Evolutionary conservation across 1,139 yeast genomes (phyloP), one percentile per base, ranked within the genome.

Genomic region (Yamadazyma triangularis): DNA sequence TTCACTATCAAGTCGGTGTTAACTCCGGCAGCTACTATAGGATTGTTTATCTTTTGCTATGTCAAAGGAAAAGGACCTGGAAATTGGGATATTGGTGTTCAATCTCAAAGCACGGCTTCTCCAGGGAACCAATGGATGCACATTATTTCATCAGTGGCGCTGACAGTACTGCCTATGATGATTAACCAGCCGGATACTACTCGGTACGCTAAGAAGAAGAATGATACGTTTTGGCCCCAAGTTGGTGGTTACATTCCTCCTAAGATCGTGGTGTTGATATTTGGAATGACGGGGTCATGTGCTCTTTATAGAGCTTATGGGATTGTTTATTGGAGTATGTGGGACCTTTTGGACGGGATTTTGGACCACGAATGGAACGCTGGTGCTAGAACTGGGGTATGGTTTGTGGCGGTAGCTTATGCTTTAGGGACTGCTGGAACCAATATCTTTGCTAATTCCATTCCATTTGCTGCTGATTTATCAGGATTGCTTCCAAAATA

Each of bases 131-230:
- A 33, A 18, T 42, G 46, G 45, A 41, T 42, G 45, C 27, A 36
- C n/a, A 30, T 41, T 27, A 30, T 41, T 15, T 41, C 41, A 21
- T 35, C 44, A 6, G 31, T 42, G 18, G 39, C 41, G 24, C 45
- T 45, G 8, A 42, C 46, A n/a, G 34, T 42, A 23, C 35, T 41
- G 8, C 46, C 46, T 8, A 42, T 42, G 46, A 42, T 42, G 15
- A 42, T 42, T 15, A 42, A 42, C 21, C 46, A 42, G 23, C 45
- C 45, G 2, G 46, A 42, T 30, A 33, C 41, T 27, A 35, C 45
- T 8, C 36, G 46, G 25, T 42, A 42, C 29, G 46, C 46, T 13
- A 42, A 32, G 19, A 34, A 35, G 13, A 42, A 41, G 26, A 23
- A 29, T 13, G 46, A 42, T 29, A 34, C 38, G 7, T 40, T 42